Base-by-base conservation (phyloP, 1,284 basidiomycete genomes). In the Golubevia pallescens region DNA sequence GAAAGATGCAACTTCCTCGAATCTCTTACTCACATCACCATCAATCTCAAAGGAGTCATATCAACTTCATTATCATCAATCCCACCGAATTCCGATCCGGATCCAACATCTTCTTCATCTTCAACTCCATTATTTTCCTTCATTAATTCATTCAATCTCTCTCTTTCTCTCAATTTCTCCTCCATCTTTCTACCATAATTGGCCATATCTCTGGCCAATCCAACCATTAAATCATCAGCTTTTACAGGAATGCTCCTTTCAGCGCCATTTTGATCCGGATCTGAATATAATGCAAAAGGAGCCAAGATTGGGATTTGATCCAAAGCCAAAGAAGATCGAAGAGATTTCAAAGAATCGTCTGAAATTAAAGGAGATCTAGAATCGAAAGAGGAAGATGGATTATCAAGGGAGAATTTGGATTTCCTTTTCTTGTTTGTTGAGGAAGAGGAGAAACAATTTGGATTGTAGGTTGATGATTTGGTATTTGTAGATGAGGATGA, bases 201-300 rank as follows among this genome's bases (percentile, higher is more conserved):
- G 1, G 79, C 68, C 81, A 85, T 83, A 62, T 81, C 82, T 10
- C 82, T 67, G 2, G 82, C 67, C 2, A 85, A 66, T 0, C 74
- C 74, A 4, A 84, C 81, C 71, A 85, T 73, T 42, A 84, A 67
- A 60, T 85, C 79, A 67, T 85, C 73, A 19, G 82, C 74, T 16
- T 67, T 65, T 14, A 85, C 77, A 20, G 78, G 78, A 28, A 80
- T 69, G 23, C 68, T 74, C 42, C 74, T 71, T 63, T 77, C 73
- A 14, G 74, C 71, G 14, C 70, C 70, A 19, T 66, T 66, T 14
- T 61, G 65, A n/a, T 75, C 63, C 10, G 68, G 68, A 61, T 80
- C 77, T 32, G 78, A 73, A 57, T 74, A 79, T 4, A 84, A 63
- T 0, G 81, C 82, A 34, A 82, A 67, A 21, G 82, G 82, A 13